Conservation (phyloP, 768 basidiomycete species). For the Pleurotus ostreatus region DNA sequence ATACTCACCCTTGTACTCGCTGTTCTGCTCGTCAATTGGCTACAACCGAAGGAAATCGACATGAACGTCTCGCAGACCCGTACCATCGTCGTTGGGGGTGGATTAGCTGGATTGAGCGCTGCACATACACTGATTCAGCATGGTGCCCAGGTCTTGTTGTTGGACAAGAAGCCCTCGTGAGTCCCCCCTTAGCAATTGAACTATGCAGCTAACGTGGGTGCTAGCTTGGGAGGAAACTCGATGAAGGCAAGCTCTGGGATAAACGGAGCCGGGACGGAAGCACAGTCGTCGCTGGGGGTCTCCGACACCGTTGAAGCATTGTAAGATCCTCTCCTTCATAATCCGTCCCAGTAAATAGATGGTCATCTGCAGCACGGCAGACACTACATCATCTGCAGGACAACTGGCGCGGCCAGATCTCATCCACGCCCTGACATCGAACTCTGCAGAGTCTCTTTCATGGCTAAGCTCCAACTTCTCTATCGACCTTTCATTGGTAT, state of each 20-base stretch:
- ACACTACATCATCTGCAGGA: conserved; percentile 19
- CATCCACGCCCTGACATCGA: conserved; percentile 20
- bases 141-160: conserved; percentile 64
- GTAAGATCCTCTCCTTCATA: conserved; percentile 7
- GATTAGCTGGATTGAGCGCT: conserved; percentile 68
- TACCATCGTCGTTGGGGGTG: conserved; percentile 57
- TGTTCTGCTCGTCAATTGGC: background rate
- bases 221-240: conserved; percentile 20
- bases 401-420: conserved; percentile 17
- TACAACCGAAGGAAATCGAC: background rate
- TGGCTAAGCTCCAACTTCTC: conserved; percentile 19
- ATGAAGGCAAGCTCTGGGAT: conserved; percentile 27
- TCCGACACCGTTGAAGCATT: conserved; percentile 16
- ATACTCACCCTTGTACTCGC: background rate
- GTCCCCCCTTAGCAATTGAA: background rate
- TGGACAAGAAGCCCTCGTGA: conserved; percentile 41
- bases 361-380: conserved; percentile 11
- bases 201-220: background rate
- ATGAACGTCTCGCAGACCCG: background rate
- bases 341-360: background rate
- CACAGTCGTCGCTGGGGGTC: conserved; percentile 16
- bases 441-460: conserved; percentile 19
- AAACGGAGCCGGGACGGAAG: conserved; percentile 20
- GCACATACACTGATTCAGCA: conserved; percentile 76
- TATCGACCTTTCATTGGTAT: conserved; percentile 23